phyloP scores from a whole-genome alignment of 306 rosid species.

The Pachyrhizus erosus region DNA sequence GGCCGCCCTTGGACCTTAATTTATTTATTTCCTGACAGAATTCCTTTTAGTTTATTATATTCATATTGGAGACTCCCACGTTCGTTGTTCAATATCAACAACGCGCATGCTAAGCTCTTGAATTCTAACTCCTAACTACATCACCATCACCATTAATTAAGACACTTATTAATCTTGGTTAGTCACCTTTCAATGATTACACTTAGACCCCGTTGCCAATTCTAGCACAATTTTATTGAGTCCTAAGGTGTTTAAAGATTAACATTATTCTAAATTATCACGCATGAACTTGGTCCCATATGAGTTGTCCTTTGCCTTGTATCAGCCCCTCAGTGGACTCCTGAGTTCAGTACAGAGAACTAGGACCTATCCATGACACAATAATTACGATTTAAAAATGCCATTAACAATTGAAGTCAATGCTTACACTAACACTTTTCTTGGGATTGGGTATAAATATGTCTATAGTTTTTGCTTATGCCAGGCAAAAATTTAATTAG shows the following conservation, averaged over 20 bases:
- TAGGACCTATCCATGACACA: slow-evolving; percentile 57
- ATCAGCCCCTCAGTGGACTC: slow-evolving; percentile 64
- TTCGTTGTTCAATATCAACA: slow-evolving; percentile 52
- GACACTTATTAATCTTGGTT: slow-evolving; percentile 42
- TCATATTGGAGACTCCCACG: slow-evolving; percentile 63
- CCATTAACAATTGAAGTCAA: slow-evolving; percentile 56
- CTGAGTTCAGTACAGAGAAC: slow-evolving; percentile 60
- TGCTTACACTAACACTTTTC: slow-evolving; percentile 47
- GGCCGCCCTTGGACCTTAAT: slow-evolving; percentile 50
- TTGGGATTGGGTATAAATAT: slow-evolving; percentile 53
- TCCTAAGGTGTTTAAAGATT: slow-evolving; percentile 40
- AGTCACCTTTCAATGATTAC: slow-evolving; percentile 55
- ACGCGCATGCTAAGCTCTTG: slow-evolving; percentile 45
- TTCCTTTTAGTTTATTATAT: slow-evolving; percentile 45
- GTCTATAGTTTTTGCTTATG: slow-evolving; percentile 31
- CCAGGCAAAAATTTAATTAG: slow-evolving; percentile 46
- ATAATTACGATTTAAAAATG: slow-evolving; percentile 55
- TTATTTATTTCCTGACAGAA: slow-evolving; percentile 51
- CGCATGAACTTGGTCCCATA: slow-evolving; percentile 53
- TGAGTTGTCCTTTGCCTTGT: slow-evolving; percentile 69
- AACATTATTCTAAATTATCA: slow-evolving; percentile 52
- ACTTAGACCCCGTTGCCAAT: slow-evolving; percentile 36
- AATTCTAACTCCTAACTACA: slow-evolving; percentile 44
- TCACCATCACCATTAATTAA: slow-evolving; percentile 42
- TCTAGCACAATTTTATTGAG: slow-evolving; percentile 20